These are phyloP conservation scores for Spergularia azorica DNA, from an alignment of 179 eudicot species.

Conservation along the genomic window DNA sequence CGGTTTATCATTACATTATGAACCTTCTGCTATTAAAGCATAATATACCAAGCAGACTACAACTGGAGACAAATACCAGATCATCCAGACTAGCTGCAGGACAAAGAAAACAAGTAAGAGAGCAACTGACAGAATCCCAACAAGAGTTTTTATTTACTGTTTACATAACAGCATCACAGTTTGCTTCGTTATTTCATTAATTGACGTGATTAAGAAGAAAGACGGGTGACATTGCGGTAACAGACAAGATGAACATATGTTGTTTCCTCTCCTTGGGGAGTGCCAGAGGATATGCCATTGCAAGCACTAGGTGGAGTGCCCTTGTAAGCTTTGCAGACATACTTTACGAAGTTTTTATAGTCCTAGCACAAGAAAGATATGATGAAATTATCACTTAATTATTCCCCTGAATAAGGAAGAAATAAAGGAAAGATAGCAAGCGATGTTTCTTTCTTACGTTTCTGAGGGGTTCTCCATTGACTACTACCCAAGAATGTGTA, in stretches of 20 bases:
- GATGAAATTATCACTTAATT: background rate
- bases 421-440: background rate
- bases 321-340: constrained; percentile 17
- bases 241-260: background rate
- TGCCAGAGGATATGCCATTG: background rate
- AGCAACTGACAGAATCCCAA: background rate
- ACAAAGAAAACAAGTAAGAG: background rate
- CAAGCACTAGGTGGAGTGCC: constrained; percentile 22
- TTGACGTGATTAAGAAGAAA: background rate
- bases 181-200: background rate
- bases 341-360: background rate
- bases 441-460: constrained; percentile 43
- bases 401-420: background rate
- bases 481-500: constrained; percentile 66
- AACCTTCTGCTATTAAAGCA: too few relatives aligned
- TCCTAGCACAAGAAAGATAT: background rate
- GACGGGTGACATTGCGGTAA: background rate
- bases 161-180: background rate
- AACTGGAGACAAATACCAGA: too few relatives aligned
- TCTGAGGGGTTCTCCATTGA: constrained; percentile 71
- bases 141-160: background rate
- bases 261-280: background rate
- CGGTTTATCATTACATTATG: too few relatives aligned
- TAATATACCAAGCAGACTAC: too few relatives aligned
- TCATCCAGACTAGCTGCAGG: too few relatives aligned